Base-by-base conservation (phyloP, 2,329 filamentous ascomycete genomes). In the Scedosporium minutisporum region DNA sequence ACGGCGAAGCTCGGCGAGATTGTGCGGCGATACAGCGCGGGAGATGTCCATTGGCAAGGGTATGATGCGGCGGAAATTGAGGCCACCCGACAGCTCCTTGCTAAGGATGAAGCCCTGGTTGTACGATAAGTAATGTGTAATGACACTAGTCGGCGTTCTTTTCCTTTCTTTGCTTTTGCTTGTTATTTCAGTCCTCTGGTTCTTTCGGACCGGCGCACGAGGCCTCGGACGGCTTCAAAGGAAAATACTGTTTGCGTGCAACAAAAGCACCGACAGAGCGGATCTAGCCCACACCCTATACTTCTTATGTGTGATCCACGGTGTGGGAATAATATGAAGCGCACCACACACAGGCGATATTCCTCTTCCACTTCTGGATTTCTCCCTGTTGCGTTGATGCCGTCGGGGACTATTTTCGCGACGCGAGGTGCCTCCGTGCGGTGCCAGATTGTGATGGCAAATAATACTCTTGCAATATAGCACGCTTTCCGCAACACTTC, bases 1-100 rank as follows among this genome's bases (percentile, higher is more conserved):
- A 93, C 89, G 1, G 78, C 80, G 63, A 93, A 91, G 74, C 80
- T 96, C 14, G 82, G 83, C 1, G 89, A 93, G 71, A 93, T 95
- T 68, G 84, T 93, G 65, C 82, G 88, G 64, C 82, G 82, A 65
- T 80, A 83, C 70, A 75, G 79, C 42, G 78, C 82, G 59, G 77
- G 82, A 63, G 83, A 91, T 72, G 80, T 79, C 65, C 82, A 83
- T 18, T 92, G 89, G 87, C 80, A 84, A 69, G 90, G 90, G 7
- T 93, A 90, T 73, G 84, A 88, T 63, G 78, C 83, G 69, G 81
- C 82, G 3, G 90, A 96, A 71, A 76, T 96, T 60, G 82, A 83
- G 68, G 90, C 90, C 12, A 89, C 88, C 58, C 82, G 84, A 68
- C 85, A 87, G 67, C 77, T 93, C 64, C 75, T 93, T 44, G 80